Base-by-base conservation (phyloP, 2,329 filamentous ascomycete genomes). In the Pseudogymnoascus sp. region DNA sequence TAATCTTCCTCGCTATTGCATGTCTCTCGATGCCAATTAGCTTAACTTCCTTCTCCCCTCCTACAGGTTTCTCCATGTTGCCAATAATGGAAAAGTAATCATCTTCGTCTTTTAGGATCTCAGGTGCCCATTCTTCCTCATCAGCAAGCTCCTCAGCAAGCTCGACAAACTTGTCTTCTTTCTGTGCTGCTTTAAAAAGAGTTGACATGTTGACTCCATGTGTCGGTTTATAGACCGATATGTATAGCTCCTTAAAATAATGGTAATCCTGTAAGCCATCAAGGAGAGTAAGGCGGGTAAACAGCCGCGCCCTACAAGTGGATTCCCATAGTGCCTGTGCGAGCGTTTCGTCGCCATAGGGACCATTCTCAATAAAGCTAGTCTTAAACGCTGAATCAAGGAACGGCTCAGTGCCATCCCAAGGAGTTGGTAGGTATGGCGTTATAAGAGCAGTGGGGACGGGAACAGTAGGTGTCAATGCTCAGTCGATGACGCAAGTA, bases 401-500 rank as follows among this genome's bases (percentile, higher is more conserved):
- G 5, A 25, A 36, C 21, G 58, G 35, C 15, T 63, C 60, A 18
- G 62, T 48, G 18, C 62, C 60, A 61, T 64, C 60, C 39, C 61
- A 62, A 13, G 62, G 62, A 33, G 63, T 35, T 33, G 64, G 60
- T 58, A 64, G 45, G 18, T 42, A 59, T 59, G 61, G 65, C 33
- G 63, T 65, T 15, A 62, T 62, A n/a, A 64, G 48, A 39, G 64
- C 60, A 29, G 62, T 65, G 64, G 68, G 61, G 69, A 72, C 63
- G 55, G 65, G 66, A 61, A 69, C 67, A 60, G 69, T 70, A 31
- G 68, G 71, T 18, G 65, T 65, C 37, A 68, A 71, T 9, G 65
- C 66, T 69, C 67, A 72, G 66, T 72, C 68, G 61, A 71, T 71
- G 45, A 71, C 63, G 63, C 68, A 71, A 9, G 67, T 72, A 59